Evolutionary conservation across 1,284 basidiomycete species (phyloP), one percentile per base, ranked within the genome.

Genomic region (Mycena sp.): DNA sequence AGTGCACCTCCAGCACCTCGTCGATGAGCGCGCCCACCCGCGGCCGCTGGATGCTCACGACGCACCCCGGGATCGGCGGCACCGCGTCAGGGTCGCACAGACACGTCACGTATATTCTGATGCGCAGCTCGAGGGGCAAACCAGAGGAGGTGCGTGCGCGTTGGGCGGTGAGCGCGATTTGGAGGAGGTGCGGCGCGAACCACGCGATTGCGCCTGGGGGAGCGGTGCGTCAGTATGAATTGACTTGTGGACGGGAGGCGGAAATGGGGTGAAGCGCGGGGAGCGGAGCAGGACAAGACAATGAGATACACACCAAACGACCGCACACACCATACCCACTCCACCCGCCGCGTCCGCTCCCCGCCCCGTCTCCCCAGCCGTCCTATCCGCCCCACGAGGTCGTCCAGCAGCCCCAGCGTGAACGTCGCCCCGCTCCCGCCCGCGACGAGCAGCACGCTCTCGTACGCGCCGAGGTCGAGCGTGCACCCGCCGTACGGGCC

Each of bases 41-140:
- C 30, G 44, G 88, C 14, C 83, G 80, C 21, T 74, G 71, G 38
- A 84, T 67, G 19, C 74, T 78, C 35, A 91, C 84, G 46, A 83
- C 81, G 64, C 83, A 86, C 71, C 89, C 87, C 1, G 87, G 87
- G 37, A 92, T 87, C 3, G 73, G 56, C 0, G 87, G 88, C 1
- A 90, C 79, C 0, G 81, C 81, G 65, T 88, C 87, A 5, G 88
- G 87, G 64, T 87, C 77, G 73, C 90, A 92, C 38, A 88, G 74
- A 70, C 90, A 91, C 1, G 90, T 93, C 37, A 92, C 87, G 71
- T 86, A 92, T 41, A 92, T 79, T 2, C 84, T 83, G 44, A 92
- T 83, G 70, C 86, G 85, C 17, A 92, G 77, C 46, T 88, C 81
- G 5, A 92, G 70, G 5, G n/a, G n/a, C n/a, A n/a, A n/a, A n/a